Evolutionary conservation across 177 flowering plant species (phyloP), one percentile per base, ranked within the genome.

Genomic region (Vitis hybrid): DNA sequence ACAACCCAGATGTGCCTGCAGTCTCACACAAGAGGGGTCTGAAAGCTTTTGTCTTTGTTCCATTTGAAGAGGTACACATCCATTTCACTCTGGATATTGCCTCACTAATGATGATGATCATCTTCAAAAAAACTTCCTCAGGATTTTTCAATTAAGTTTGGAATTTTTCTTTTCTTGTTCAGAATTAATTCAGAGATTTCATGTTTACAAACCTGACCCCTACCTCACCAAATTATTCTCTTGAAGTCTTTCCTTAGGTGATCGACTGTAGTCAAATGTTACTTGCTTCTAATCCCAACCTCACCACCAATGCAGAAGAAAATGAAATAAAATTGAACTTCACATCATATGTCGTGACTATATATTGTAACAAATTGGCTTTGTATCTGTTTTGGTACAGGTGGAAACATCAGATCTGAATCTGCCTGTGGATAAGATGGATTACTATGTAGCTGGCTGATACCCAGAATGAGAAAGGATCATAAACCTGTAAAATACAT

Each of bases 1-100:
- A 94, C 80, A 87, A 92, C 78, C 95, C 97, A 39, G 97, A 94
- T 80, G 95, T 91, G 60, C 97, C 98, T 66, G 94, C 97, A 55
- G 79, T 87, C 69, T 88, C 97, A 1, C 98, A 95, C 78, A 87
- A 80, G 66, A 86, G 97, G 76, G 99, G 99, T 30, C 60, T 93
- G 4, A 73, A 86, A 2, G 95, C 99, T 66, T 95, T 95, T 56
- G 89, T 93, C 59, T 95, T 95, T 73, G 85, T 95, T 69, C 95
- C 97, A 34, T 95, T 93, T 78, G 97, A 95, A 76, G 91, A 95
- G 92, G 98, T 90, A 82, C 17, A 34, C 13, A 13, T 52, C 13
- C 21, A 14, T 32, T 34, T 2, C 12, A 8, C 51, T 19, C 34
- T 58, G 14, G 3, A 26, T 67, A 15, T 66, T 32, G 7, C 21